Percentiles rank a stretch among this genome's conserved stretches.
These are phyloP conservation scores for Colletotrichum sansevieriae DNA, from an alignment of 2,329 filamentous ascomycete species.

Conservation along the genomic window DNA sequence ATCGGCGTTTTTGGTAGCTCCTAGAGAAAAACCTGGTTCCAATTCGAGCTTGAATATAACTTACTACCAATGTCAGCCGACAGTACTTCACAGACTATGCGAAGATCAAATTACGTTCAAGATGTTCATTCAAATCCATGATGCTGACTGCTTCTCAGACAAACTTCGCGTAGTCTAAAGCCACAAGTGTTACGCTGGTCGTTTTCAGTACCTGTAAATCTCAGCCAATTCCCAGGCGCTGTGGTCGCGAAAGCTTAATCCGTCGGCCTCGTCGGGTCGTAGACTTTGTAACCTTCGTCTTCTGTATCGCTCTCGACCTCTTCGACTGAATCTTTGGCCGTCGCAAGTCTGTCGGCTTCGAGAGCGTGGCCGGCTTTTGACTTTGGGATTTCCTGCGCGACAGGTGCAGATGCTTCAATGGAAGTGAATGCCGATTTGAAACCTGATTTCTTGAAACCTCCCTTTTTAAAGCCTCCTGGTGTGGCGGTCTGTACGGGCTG, in stretches of 20 bases:
- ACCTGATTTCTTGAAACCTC: constrained; percentile 84
- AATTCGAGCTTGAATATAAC: no score
- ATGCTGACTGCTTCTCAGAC: no score
- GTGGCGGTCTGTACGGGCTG: constrained; percentile 46
- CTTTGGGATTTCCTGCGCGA: constrained; percentile 43
- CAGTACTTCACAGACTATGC: no score
- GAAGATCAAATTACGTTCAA: no score
- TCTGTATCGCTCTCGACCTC: constrained; percentile 73
- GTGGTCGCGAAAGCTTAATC: constrained; percentile 58
- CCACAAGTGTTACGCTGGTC: not conserved
- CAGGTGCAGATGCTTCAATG: constrained; percentile 53
- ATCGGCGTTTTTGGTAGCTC: no score
- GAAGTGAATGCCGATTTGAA: constrained; percentile 83
- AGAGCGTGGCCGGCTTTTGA: constrained; percentile 21
- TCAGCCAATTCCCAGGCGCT: not conserved
- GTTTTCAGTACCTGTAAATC: not conserved
- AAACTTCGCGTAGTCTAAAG: no score
- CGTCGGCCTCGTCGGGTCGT: constrained; percentile 72
- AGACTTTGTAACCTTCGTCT: constrained; percentile 79
- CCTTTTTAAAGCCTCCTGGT: constrained; percentile 71
- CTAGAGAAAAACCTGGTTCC: no score
- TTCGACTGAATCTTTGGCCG: constrained; percentile 7
- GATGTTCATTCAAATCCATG: no score
- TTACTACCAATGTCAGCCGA: no score
- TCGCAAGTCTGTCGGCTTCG: constrained; percentile 44